phyloP scores from a whole-genome alignment of 2,329 filamentous ascomycete genomes.

The Penicillium olsonii region DNA sequence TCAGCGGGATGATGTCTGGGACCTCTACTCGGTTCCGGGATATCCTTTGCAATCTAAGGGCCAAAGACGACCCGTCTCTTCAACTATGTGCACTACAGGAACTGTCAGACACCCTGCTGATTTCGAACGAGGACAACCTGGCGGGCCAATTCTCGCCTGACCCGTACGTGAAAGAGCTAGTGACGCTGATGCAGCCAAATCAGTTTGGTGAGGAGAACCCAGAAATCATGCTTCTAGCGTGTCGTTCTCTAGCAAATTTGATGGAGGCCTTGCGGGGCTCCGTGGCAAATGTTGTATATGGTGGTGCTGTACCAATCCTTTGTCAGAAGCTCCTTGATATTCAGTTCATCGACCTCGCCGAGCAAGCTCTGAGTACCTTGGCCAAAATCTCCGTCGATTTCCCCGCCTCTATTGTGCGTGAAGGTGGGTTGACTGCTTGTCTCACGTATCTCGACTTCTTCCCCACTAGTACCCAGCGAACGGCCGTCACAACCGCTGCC shows the following conservation, averaged over 20 bases:
- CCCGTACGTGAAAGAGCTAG: constrained; percentile 91
- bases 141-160: constrained; percentile 94
- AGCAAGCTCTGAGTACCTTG: constrained; percentile 92
- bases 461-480: constrained; percentile 92
- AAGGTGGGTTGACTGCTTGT: constrained; percentile 94
- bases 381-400: constrained; percentile 98
- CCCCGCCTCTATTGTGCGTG: constrained; percentile 89
- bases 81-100: constrained; percentile 93
- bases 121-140: constrained; percentile 95
- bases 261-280: constrained; percentile 96
- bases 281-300: constrained; percentile 94
- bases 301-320: constrained; percentile 90
- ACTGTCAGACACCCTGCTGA: constrained; percentile 85
- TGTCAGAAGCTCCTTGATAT: constrained; percentile 96
- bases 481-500: constrained; percentile 93
- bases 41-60: constrained; percentile 72
- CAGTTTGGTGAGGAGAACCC: constrained; percentile 88
- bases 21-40: constrained; percentile 77
- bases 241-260: constrained; percentile 90
- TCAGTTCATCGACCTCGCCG: constrained; percentile 93
- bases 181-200: constrained; percentile 85
- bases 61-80: constrained; percentile 80
- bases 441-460: constrained; percentile 97
- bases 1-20: constrained; percentile 90
- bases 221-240: constrained; percentile 95